Base-by-base conservation (phyloP, 2,329 filamentous ascomycete species). In the Colletotrichum salicis region DNA sequence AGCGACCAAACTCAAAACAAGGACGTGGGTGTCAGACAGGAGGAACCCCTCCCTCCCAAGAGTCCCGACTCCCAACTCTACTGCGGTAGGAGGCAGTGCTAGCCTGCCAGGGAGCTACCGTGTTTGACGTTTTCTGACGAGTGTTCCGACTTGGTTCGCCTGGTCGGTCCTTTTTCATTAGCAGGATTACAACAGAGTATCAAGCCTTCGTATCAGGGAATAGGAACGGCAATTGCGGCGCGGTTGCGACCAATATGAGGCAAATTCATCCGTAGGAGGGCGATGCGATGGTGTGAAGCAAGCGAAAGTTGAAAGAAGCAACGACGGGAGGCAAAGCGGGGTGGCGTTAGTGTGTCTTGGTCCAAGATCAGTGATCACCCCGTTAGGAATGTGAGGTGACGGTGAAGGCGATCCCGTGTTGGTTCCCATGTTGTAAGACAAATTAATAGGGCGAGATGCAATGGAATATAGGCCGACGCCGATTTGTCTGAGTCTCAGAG, bases 61-160 rank as follows among this genome's bases (percentile, higher is more conserved):
- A 7, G 13, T 41, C 37, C 35, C 41, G 19, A 11, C 41, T 41
- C 55, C 35, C 41, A n/a, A 11, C 41, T 41, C 55, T 41, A 22
- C n/a, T n/a, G n/a, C n/a, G n/a, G n/a, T 5, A 31, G 35, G 22
- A 57, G 55, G 19, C 55, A 10, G 45, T 35, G 48, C 24, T 54
- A 63, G 35, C 15, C 37, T 15, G 37, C n/a, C 59, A 63, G 45
- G 69, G 59, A 45, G 48, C 60, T 24, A 54, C 65, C 52, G 65
- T 56, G 69, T 71, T 69, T 71, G 64, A 68, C 37, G 64, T 63
- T 64, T 64, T 56, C 59, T 59, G 58, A 59, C 64, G 65, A 41
- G 22, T 64, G 45, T 51, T 33, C 52, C 69, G 64, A 33, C 65
- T 48, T 64, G 65, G 59, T 45, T 51, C 54, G 54, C 33, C 69